Base-by-base conservation (phyloP, 768 basidiomycete species). In the Tulasnella sp. region DNA sequence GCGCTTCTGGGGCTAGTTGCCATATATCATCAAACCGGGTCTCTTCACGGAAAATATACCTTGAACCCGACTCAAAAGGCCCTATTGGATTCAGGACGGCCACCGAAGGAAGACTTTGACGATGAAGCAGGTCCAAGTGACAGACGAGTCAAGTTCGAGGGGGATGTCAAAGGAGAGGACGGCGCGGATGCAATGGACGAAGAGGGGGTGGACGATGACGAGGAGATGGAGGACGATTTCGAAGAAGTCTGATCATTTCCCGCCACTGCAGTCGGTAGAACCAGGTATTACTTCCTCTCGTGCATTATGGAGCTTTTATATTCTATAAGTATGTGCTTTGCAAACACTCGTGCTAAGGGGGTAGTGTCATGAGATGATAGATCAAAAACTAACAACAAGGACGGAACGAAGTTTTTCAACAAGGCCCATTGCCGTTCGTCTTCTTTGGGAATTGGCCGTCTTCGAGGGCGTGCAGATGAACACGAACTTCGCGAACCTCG, bases 401-500 rank as follows among this genome's bases (percentile, higher is more conserved):
- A 36, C 31, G 36, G 62, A 68, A 68, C 62, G 27, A 36, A 68
- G 62, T 68, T 36, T n/a, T 73, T 46, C 44, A 74, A 74, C 73
- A 74, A 18, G 73, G 73, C 14, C 44, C 44, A 74, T 74, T 40
- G 31, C 44, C 73, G 38, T 74, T 74, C 38, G 38, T 74, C 21
- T 74, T 40, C 44, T 38, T 40, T 21, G 73, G 38, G 38, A 46
- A 40, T 21, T 79, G n/a, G n/a, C 78, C 46, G 19, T 80, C 78
- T 27, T 58, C 38, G 9, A 48, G 14, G 52, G 76, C 52, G 31
- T 77, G 80, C 27, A 72, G 24, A 3, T 80, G 82, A 21, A 79
- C 27, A n/a, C 78, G 42, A 40, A 94, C 94, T 83, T 95, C 94
- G 18, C 90, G 86, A 34, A 95, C 88, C 84, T 94, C 93, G 85